Evolutionary conservation across 139 green algal genomes (phyloP), one percentile per base, ranked within the genome.

Genomic region (Zygnema cylindricum): DNA sequence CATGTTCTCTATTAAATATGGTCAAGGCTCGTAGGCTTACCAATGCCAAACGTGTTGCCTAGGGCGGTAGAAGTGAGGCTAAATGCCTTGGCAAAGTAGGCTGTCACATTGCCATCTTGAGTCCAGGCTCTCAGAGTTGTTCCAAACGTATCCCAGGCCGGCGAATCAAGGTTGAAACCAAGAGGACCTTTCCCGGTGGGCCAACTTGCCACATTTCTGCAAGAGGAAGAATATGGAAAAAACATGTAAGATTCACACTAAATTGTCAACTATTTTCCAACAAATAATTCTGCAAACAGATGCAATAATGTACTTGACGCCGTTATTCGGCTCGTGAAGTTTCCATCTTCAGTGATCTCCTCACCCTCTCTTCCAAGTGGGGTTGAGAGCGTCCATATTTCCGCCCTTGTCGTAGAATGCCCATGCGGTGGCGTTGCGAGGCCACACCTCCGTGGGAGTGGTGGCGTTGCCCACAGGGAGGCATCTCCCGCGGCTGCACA

Each of bases 11-110:
- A n/a, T n/a, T n/a, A n/a, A n/a, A n/a, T n/a, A n/a, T n/a, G 57
- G 57, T 30, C 30, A 35, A 73, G 57, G 57, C 30, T 73, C 30
- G 25, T 35, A 16, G 73, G 16, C 73, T 81, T 22, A 81, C 73
- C 23, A 21, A 81, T 81, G 73, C 73, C 43, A 21, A 54, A 21
- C 22, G 23, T 81, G 21, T 54, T 81, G 23, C 35, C 21, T 22
- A 81, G 21, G 35, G 42, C 73, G 30, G 73, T 22, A 22, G 73
- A 35, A 22, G 73, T 81, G 21, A 81, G 73, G 21, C 35, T 81
- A 40, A 81, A 81, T 35, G 73, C 21, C 73, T 81, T 81, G 73
- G 23, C 73, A 22, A 81, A 22, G 73, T 81, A 81, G 73, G 16
- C 22, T 21, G 73, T 81, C 21, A 81, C 23, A 43, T 69, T 69